These are phyloP conservation scores for Alternaria consortialis DNA, from an alignment of 2,329 filamentous ascomycete genomes.

Conservation along the genomic window DNA sequence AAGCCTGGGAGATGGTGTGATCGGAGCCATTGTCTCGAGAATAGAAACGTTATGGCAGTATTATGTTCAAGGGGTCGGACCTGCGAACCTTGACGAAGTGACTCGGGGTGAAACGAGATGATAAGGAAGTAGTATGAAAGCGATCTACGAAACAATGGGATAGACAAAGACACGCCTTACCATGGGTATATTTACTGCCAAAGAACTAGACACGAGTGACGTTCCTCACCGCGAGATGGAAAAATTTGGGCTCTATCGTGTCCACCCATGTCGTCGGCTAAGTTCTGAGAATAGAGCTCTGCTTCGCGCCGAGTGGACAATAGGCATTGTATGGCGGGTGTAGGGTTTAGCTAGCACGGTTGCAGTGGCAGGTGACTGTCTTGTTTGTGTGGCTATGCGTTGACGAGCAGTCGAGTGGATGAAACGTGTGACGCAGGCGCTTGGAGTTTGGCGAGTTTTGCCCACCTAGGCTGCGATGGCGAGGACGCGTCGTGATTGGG, in stretches of 20 bases:
- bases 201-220: constrained; percentile 23
- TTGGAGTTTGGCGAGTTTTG: constrained; percentile 37
- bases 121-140: not conserved
- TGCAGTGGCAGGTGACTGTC: constrained; percentile 39
- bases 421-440: constrained; percentile 43
- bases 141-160: constrained; percentile 12
- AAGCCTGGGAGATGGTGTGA: constrained; percentile 39
- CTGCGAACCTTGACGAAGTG: constrained; percentile 19
- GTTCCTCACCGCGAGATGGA: constrained; percentile 16
- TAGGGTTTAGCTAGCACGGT: constrained; percentile 26
- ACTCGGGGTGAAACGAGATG: constrained; percentile 18
- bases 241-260: constrained; percentile 16
- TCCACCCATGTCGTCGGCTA: constrained; percentile 23
- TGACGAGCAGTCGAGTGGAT: constrained; percentile 31
- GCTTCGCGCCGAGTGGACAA: constrained; percentile 46
- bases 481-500: constrained; percentile 44
- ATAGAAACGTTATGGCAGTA: constrained; percentile 3
- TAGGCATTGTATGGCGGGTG: constrained; percentile 32
- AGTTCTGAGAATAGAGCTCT: constrained; percentile 43
- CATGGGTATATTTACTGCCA: constrained; percentile 32
- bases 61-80: constrained; percentile 17
- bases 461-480: constrained; percentile 5
- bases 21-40: constrained; percentile 37
- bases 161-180: constrained; percentile 15
- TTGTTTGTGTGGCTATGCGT: constrained; percentile 43